Conservation (phyloP, 1,139 yeast genomes). For the Scheffersomyces cryptocercus region DNA sequence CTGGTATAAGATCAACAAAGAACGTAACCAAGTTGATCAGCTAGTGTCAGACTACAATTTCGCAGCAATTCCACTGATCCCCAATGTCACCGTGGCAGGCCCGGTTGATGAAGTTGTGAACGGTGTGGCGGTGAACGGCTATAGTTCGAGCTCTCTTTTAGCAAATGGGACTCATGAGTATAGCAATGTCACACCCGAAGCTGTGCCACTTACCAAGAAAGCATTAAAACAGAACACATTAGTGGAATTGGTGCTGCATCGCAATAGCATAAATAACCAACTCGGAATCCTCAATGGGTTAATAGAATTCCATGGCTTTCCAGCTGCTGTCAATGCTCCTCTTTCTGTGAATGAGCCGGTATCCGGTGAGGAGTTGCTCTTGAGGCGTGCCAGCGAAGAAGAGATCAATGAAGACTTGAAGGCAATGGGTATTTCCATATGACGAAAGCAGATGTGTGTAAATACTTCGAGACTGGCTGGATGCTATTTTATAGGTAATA, state of each 20-base stretch:
- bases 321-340: slow-evolving; percentile 57
- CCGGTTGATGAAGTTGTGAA: slow-evolving; percentile 9
- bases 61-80: slow-evolving; percentile 36
- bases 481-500: background rate
- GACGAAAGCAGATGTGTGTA: slow-evolving; percentile 5
- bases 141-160: background rate
- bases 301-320: slow-evolving; percentile 61
- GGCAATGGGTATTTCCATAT: slow-evolving; percentile 45
- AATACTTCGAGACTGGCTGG: background rate
- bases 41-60: slow-evolving; percentile 50
- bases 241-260: slow-evolving; percentile 51
- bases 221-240: slow-evolving; percentile 38
- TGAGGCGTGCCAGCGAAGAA: slow-evolving; percentile 57
- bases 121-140: slow-evolving; percentile 4
- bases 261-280: slow-evolving; percentile 57
- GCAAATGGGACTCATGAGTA: slow-evolving; percentile 6
- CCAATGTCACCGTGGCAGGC: slow-evolving; percentile 22
- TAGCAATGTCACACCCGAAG: slow-evolving; percentile 32
- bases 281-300: slow-evolving; percentile 60
- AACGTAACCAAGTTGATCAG: slow-evolving; percentile 81
- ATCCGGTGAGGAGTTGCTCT: slow-evolving; percentile 34
- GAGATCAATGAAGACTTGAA: slow-evolving; percentile 62
- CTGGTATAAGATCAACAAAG: slow-evolving; percentile 93
- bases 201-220: slow-evolving; percentile 33
- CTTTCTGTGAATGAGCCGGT: slow-evolving; percentile 20